Evolutionary conservation across 177 flowering plant genomes (phyloP).

Genomic region (Vitis hybrid): DNA sequence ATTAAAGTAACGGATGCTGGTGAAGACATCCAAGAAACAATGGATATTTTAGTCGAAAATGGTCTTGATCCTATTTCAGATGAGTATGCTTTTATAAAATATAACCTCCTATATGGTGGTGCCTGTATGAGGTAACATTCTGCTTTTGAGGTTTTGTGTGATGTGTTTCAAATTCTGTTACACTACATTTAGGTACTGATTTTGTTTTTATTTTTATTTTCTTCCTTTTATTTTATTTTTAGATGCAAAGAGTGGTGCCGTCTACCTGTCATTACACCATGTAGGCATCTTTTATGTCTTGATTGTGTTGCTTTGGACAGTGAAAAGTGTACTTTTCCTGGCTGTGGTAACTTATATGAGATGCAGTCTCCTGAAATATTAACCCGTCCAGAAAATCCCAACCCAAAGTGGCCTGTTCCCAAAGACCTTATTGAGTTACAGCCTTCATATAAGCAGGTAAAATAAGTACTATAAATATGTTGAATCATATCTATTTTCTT

Average conservation of each 20-base stretch:
- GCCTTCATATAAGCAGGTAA: constrained; percentile 94
- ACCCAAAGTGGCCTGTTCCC: constrained; percentile 99
- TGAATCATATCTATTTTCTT: neutral
- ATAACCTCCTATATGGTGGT: constrained; percentile 69
- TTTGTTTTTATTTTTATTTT: constrained; percentile 8
- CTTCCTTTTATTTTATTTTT: neutral
- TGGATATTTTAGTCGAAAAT: constrained; percentile 76
- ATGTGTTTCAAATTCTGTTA: constrained; percentile 6
- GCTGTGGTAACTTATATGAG: constrained; percentile 78
- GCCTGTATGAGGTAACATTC: constrained; percentile 68
- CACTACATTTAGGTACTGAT: constrained; percentile 1
- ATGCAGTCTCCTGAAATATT: constrained; percentile 90
- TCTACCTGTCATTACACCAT: constrained; percentile 89
- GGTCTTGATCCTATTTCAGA: constrained; percentile 71
- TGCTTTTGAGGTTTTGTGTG: constrained; percentile 10
- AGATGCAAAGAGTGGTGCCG: constrained; percentile 98
- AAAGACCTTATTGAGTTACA: constrained; percentile 97
- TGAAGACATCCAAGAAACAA: constrained; percentile 91
- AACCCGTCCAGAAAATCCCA: constrained; percentile 94
- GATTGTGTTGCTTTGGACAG: constrained; percentile 89
- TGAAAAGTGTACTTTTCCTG: constrained; percentile 74
- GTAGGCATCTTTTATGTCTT: constrained; percentile 93
- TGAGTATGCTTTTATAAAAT: constrained; percentile 67
- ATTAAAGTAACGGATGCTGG: constrained; percentile 86
- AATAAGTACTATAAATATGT: constrained; percentile 3